These are phyloP conservation scores for Leonotis leonurus DNA, from an alignment of 257 asterid species.

Conservation along the genomic window DNA sequence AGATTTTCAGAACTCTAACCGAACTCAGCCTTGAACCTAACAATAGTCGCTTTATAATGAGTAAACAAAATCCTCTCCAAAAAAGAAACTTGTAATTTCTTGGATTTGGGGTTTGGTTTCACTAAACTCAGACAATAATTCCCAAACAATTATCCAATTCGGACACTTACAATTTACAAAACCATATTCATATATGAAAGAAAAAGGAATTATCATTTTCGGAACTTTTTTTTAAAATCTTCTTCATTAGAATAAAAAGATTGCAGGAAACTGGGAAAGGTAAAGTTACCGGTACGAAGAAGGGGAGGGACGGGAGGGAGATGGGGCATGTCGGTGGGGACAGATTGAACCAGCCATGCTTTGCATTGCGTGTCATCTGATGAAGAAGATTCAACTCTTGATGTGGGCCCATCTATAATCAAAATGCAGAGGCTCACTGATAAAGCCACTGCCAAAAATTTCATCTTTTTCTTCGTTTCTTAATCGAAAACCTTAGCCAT, in stretches of 20 bases:
- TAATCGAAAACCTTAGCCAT: too few species aligned
- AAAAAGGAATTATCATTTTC: neutral
- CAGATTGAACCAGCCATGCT: constrained; percentile 84
- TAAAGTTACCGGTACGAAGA: constrained; percentile 57
- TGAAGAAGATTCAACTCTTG: constrained; percentile 17
- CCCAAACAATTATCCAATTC: too few species aligned
- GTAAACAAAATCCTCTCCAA: too few species aligned
- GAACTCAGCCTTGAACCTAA: too few species aligned
- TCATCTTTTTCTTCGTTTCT: constrained; percentile 17
- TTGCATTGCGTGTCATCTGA: constrained; percentile 35
- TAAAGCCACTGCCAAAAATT: constrained; percentile 15
- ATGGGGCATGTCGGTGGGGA: constrained; percentile 79
- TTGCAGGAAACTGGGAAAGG: neutral
- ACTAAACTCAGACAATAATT: too few species aligned
- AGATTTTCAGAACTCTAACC: too few species aligned
- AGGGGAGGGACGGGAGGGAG: constrained; percentile 59
- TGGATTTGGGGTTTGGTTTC: too few species aligned
- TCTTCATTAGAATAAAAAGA: neutral
- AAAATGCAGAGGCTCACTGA: constrained; percentile 7
- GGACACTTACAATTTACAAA: too few species aligned
- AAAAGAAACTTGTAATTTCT: too few species aligned
- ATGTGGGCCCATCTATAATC: neutral
- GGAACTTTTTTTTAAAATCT: neutral
- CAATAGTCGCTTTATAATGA: too few species aligned
- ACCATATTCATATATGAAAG: neutral